Evolutionary conservation across 2,329 filamentous ascomycete genomes (phyloP).

Genomic region (Trichoderma sp.): DNA sequence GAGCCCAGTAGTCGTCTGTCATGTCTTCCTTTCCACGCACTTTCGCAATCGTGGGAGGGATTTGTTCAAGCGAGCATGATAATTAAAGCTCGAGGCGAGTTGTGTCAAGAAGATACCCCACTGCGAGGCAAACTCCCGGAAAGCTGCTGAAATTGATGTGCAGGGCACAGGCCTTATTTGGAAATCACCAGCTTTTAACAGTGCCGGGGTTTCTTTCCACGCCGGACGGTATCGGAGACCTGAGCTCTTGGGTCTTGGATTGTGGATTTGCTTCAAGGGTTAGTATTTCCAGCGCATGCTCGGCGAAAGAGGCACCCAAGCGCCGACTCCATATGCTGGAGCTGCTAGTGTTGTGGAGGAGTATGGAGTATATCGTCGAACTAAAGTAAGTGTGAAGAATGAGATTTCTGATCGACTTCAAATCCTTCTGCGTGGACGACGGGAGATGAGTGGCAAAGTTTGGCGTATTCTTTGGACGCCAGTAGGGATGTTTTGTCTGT

Average conservation of each 20-base stretch:
- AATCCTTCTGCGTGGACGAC: too few relatives aligned
- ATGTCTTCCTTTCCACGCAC: neutral
- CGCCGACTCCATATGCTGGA: neutral
- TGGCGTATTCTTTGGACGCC: neutral
- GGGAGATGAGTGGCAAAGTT: neutral
- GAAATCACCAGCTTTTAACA: neutral
- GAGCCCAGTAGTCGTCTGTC: neutral
- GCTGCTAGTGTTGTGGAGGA: neutral
- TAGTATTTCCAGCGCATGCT: neutral
- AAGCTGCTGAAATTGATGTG: neutral
- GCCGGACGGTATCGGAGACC: neutral
- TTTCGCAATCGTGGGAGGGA: neutral
- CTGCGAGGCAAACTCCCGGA: neutral
- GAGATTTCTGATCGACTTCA: neutral
- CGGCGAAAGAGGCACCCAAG: neutral
- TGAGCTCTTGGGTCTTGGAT: neutral
- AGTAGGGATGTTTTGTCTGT: too few relatives aligned
- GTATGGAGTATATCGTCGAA: neutral
- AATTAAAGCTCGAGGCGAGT: neutral
- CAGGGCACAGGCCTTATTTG: neutral
- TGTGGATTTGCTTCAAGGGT: neutral
- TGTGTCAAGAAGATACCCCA: neutral
- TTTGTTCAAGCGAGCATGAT: constrained; percentile 1
- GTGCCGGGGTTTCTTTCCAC: neutral
- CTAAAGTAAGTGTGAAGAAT: neutral